phyloP scores from a whole-genome alignment of 805 yeast species.

The Brettanomyces bruxellensis region DNA sequence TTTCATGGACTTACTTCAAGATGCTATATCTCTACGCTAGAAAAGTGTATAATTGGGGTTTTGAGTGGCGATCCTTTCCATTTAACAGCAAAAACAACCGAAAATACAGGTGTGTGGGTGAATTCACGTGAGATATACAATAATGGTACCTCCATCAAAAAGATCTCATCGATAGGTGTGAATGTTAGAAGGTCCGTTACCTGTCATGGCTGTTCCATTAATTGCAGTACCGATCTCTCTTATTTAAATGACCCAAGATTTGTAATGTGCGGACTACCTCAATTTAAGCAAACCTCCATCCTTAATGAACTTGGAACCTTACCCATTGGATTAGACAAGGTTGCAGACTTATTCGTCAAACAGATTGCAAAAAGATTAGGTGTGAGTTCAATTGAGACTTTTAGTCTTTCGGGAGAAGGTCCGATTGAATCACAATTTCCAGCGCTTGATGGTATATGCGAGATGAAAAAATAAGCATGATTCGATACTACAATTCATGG shows the following conservation, averaged over 20 bases:
- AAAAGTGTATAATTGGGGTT: slow-evolving; percentile 26
- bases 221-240: slow-evolving; percentile 63
- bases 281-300: slow-evolving; percentile 48
- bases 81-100: slow-evolving; percentile 42
- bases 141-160: slow-evolving; percentile 28
- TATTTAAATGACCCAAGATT: slow-evolving; percentile 53
- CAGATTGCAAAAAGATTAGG: slow-evolving; percentile 33
- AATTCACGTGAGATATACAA: slow-evolving; percentile 2
- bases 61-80: slow-evolving; percentile 19
- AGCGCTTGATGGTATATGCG: slow-evolving; percentile 2
- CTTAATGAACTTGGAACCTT: slow-evolving; percentile 14
- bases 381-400: slow-evolving; percentile 4
- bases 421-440: neutral
- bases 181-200: slow-evolving; percentile 79
- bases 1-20: slow-evolving; percentile 42
- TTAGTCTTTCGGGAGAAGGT: neutral
- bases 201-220: slow-evolving; percentile 83
- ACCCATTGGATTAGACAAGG: slow-evolving; percentile 18
- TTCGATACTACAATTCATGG: no score
- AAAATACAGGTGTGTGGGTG: slow-evolving; percentile 88
- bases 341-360: slow-evolving; percentile 36
- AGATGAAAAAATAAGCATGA: neutral
- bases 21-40: slow-evolving; percentile 42
- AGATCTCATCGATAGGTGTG: slow-evolving; percentile 86
- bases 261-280: slow-evolving; percentile 80